phyloP scores from a whole-genome alignment of 2,329 filamentous ascomycete genomes.

The Fulvia fulva region DNA sequence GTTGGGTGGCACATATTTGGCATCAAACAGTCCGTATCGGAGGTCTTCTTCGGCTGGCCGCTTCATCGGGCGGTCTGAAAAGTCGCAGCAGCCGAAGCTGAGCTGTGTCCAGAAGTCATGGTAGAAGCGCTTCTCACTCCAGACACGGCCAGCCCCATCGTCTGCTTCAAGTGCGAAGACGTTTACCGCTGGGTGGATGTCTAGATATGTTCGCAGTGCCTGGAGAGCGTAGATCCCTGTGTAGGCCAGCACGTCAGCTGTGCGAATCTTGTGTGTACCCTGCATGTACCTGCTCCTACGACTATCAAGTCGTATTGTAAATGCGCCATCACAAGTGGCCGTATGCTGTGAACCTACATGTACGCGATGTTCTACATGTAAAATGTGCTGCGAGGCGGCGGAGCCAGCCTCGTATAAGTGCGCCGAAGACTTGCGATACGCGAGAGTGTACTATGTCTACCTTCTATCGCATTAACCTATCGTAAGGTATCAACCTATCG shows the following conservation, averaged over 20 bases:
- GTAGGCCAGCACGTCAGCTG: neutral
- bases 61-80: slow-evolving; percentile 24
- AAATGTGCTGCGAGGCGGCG: too few species aligned
- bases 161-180: slow-evolving; percentile 22
- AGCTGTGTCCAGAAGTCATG: slow-evolving; percentile 30
- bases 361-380: too few species aligned
- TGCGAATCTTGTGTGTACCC: neutral
- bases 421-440: too few species aligned
- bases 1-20: slow-evolving; percentile 15
- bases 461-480: too few species aligned
- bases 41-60: slow-evolving; percentile 12
- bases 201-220: slow-evolving; percentile 22
- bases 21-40: slow-evolving; percentile 24
- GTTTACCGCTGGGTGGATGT: slow-evolving; percentile 18
- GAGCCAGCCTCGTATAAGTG: too few species aligned
- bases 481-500: too few species aligned
- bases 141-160: slow-evolving; percentile 13
- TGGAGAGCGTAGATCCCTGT: slow-evolving; percentile 21
- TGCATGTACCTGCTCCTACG: neutral
- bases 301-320: neutral
- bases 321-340: too few species aligned
- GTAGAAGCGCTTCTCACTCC: slow-evolving; percentile 18
- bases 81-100: slow-evolving; percentile 21
- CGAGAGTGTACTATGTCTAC: too few species aligned
- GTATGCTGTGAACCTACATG: too few species aligned